A percentile compares a stretch with the other conserved stretches of the same genome.
These are phyloP conservation scores for Ceratorhiza oryzae-sativae DNA, from an alignment of 1,284 basidiomycete genomes.

Conservation along the genomic window DNA sequence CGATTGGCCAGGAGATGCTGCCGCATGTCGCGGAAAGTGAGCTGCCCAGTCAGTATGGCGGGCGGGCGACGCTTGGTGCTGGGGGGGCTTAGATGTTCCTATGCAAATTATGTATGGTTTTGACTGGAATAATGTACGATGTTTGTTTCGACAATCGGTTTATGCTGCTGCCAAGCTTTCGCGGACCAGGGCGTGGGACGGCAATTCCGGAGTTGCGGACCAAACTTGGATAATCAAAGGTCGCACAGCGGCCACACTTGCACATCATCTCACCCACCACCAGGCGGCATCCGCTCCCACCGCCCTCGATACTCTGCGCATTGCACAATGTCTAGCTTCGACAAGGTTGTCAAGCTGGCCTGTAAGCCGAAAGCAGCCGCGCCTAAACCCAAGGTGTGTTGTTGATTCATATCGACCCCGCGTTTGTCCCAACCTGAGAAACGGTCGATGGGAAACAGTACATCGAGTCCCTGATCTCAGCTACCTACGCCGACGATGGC, in stretches of 20 bases:
- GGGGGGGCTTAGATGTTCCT: neutral
- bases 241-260: constrained; percentile 10
- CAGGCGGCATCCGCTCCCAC: neutral
- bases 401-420: constrained; percentile 50
- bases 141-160: neutral
- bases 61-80: constrained; percentile 2
- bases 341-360: constrained; percentile 89
- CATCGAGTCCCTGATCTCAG: constrained; percentile 90
- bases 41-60: constrained; percentile 56
- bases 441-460: constrained; percentile 57
- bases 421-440: constrained; percentile 44
- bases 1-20: constrained; percentile 65
- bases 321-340: constrained; percentile 48
- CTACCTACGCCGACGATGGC: constrained; percentile 92
- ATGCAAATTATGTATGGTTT: too few relatives aligned
- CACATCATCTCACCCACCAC: constrained; percentile 31
- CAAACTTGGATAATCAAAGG: constrained; percentile 35
- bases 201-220: constrained; percentile 1
- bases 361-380: constrained; percentile 94
- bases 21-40: constrained; percentile 62
- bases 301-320: neutral
- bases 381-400: constrained; percentile 85
- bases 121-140: too few relatives aligned
- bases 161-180: neutral
- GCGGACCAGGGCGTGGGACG: neutral